Evolutionary conservation across 495 filamentous ascomycete genomes (phyloP), one percentile per base, ranked within the genome.

Genomic region (Barbatosphaeria neglecta): DNA sequence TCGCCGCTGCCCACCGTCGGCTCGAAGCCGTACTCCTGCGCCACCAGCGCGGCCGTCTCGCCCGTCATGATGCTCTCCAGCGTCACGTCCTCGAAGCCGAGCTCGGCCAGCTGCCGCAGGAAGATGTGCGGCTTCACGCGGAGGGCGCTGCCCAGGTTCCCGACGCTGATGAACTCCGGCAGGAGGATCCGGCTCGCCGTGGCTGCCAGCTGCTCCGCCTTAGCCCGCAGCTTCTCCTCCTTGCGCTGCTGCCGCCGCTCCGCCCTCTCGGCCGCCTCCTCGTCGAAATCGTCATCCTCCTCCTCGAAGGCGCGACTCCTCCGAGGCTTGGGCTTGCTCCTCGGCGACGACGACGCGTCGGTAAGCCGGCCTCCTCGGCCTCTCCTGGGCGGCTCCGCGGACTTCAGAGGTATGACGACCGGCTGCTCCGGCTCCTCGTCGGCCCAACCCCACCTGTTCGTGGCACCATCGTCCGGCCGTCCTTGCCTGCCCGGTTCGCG

Each of bases 1-100:
- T 75, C 74, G 18, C 72, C 77, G 2, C 62, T 62, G 27, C 92
- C 85, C n/a, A 90, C 78, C 18, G 87, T 83, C 8, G 93, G 85
- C 52, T 97, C 90, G 57, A 82, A 97, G 41, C 89, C 87, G 60
- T 88, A 96, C 60, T 99, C 93, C 56, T 83, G 78, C 16, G 88
- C 92, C 51, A 99, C 82, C 54, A 97, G 68, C 6, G 86, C 89
- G 15, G 92, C 88, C 47, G 82, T 89, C 62, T 99, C 93, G 11
- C 85, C 80, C 47, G 92, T 86, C 49, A 99, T 72, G 25, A 99
- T 76, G 55, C 89, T 85, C 46, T 86, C 86, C 46, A 84, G 71
- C 27, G 71, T 75, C 11, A 88, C 77, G 28, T 86, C 81, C 50
- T 90, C 85, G 54, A 95, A 99, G 0, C 93, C 93, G 56, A 92